These are phyloP conservation scores for Syzygium grande DNA, from an alignment of 345 rosid genomes.

Conservation along the genomic window DNA sequence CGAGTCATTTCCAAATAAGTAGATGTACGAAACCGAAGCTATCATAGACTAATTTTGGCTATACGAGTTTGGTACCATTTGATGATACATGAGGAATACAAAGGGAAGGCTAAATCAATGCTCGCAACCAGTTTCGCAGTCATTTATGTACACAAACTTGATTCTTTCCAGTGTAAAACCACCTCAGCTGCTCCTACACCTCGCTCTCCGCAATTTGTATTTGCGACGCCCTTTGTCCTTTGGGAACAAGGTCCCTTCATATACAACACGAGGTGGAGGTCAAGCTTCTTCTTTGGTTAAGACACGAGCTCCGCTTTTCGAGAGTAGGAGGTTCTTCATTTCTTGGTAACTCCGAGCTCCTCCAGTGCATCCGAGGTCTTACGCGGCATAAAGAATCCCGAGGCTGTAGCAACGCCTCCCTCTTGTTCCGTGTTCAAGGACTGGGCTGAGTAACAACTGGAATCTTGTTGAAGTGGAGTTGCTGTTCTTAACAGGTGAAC, in stretches of 20 bases:
- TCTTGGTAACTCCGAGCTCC: slow-evolving; percentile 74
- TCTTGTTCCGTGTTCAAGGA: slow-evolving; percentile 36
- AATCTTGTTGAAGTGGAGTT: slow-evolving; percentile 67
- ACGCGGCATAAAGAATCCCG: slow-evolving; percentile 61
- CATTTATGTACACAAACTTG: not conserved
- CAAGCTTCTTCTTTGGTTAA: slow-evolving; percentile 21
- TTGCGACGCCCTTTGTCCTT: not conserved
- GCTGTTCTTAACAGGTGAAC: slow-evolving; percentile 81
- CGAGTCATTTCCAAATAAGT: not conserved
- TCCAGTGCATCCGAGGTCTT: slow-evolving; percentile 73
- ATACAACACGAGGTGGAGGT: not conserved
- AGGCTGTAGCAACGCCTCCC: slow-evolving; percentile 46
- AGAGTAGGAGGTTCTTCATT: slow-evolving; percentile 73
- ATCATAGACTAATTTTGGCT: not conserved
- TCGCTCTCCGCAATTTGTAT: not conserved
- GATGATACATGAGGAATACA: not conserved
- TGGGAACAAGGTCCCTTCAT: not conserved
- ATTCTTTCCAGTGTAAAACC: not conserved
- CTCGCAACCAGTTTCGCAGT: not conserved
- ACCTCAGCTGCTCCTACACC: not conserved
- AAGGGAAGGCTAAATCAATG: not conserved
- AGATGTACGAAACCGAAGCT: not conserved
- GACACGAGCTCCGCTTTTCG: slow-evolving; percentile 56
- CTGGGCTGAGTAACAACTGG: slow-evolving; percentile 51
- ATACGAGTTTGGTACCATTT: not conserved